These are phyloP conservation scores for Sisymbrium irio DNA, from an alignment of 345 rosid genomes.

Conservation along the genomic window DNA sequence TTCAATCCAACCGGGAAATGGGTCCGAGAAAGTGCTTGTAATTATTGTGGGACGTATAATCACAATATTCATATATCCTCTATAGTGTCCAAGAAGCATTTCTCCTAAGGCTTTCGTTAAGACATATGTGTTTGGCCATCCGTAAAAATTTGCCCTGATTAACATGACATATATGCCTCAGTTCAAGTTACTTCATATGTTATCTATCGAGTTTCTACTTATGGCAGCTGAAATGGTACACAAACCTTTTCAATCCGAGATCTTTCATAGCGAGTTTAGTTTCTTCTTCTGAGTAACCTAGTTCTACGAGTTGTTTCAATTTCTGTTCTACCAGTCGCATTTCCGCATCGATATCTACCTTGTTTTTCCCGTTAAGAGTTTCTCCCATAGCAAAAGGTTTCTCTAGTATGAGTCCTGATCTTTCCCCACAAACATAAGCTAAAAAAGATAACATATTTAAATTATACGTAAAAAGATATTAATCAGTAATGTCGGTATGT, in stretches of 20 bases:
- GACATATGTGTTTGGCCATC: constrained; percentile 1
- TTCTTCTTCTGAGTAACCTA: constrained; percentile 3
- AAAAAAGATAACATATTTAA: background rate
- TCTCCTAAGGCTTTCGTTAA: background rate
- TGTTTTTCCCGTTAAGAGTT: background rate
- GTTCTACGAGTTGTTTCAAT: background rate
- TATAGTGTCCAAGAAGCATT: background rate
- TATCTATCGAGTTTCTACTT: constrained; percentile 38
- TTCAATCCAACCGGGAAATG: background rate
- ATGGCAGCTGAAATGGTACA: background rate
- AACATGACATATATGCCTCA: background rate
- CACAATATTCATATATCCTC: background rate
- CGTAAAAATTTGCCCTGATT: background rate
- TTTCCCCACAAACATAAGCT: background rate
- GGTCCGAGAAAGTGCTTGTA: background rate
- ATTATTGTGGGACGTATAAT: background rate
- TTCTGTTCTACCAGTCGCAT: background rate
- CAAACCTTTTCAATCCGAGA: constrained; percentile 20
- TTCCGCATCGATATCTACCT: constrained; percentile 5
- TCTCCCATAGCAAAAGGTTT: constrained; percentile 26
- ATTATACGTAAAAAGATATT: background rate
- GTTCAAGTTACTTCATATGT: background rate
- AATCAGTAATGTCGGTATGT: background rate
- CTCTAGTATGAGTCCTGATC: constrained; percentile 2
- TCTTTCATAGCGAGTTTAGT: constrained; percentile 1